A percentile compares a stretch with the other conserved stretches of the same genome.
Evolutionary conservation across 441 rosid species (phyloP).

Genomic region (Mallotus repandus): DNA sequence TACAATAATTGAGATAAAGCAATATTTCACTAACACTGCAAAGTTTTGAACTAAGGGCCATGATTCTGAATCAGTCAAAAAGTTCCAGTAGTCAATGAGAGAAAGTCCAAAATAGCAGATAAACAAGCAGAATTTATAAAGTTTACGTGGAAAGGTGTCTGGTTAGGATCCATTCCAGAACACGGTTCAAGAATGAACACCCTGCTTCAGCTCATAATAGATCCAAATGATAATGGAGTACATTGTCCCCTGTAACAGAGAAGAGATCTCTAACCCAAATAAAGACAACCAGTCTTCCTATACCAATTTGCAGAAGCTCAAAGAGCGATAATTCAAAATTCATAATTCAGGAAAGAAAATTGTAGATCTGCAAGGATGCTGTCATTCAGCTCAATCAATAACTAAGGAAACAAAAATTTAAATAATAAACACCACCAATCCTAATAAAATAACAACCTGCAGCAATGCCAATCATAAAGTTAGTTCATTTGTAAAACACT

Average conservation of each 20-base stretch:
- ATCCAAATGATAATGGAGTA: background rate
- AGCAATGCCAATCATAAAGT: background rate
- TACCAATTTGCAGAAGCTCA: no score
- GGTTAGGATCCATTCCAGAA: slow-evolving; percentile 5
- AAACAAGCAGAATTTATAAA: background rate
- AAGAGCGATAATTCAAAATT: no score
- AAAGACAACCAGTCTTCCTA: background rate
- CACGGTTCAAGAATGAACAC: no score
- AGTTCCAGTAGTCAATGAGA: background rate
- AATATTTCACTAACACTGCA: background rate
- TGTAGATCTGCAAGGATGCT: no score
- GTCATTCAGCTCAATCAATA: background rate
- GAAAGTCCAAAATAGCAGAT: background rate
- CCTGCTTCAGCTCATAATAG: background rate
- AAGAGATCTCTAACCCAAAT: background rate
- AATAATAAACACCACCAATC: background rate
- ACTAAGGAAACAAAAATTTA: background rate
- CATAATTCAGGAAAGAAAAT: no score
- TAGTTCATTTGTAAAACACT: background rate
- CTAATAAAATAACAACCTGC: background rate
- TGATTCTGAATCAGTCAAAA: background rate
- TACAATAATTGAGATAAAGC: background rate
- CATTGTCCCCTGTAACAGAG: background rate
- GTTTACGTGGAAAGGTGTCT: background rate
- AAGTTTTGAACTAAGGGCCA: slow-evolving; percentile 2